These are phyloP conservation scores for Euphorbia tirucalli DNA, from an alignment of 345 rosid species.

Conservation along the genomic window DNA sequence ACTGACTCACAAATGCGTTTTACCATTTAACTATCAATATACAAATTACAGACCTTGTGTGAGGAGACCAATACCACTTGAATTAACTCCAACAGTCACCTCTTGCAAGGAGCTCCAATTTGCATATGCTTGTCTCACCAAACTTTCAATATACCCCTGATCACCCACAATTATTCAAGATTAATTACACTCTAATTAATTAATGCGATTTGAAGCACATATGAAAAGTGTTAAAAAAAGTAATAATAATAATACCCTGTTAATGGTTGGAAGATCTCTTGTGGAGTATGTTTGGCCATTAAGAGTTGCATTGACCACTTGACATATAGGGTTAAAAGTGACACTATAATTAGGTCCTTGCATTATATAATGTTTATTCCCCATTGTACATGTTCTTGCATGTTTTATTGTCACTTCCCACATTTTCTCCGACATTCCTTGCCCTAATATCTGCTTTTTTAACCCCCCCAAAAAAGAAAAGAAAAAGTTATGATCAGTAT, in stretches of 20 bases:
- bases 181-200: no score
- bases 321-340: slow-evolving; percentile 66
- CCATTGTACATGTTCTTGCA: slow-evolving; percentile 65
- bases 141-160: slow-evolving; percentile 43
- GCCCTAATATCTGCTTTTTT: slow-evolving; percentile 55
- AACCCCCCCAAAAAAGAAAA: no score
- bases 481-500: background rate
- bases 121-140: slow-evolving; percentile 57
- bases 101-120: slow-evolving; percentile 54
- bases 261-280: slow-evolving; percentile 28
- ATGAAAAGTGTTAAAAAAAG: no score
- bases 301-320: slow-evolving; percentile 47
- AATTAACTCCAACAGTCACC: slow-evolving; percentile 38
- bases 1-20: no score
- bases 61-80: slow-evolving; percentile 42
- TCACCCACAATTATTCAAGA: background rate
- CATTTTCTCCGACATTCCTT: slow-evolving; percentile 72
- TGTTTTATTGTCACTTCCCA: slow-evolving; percentile 79
- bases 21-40: no score
- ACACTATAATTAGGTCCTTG: slow-evolving; percentile 32
- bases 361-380: slow-evolving; percentile 46
- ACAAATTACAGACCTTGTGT: slow-evolving; percentile 47
- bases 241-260: no score
- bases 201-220: no score
- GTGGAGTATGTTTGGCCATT: slow-evolving; percentile 39